These are phyloP conservation scores for Fusarium temperatum DNA, from an alignment of 2,329 filamentous ascomycete genomes.

Conservation along the genomic window DNA sequence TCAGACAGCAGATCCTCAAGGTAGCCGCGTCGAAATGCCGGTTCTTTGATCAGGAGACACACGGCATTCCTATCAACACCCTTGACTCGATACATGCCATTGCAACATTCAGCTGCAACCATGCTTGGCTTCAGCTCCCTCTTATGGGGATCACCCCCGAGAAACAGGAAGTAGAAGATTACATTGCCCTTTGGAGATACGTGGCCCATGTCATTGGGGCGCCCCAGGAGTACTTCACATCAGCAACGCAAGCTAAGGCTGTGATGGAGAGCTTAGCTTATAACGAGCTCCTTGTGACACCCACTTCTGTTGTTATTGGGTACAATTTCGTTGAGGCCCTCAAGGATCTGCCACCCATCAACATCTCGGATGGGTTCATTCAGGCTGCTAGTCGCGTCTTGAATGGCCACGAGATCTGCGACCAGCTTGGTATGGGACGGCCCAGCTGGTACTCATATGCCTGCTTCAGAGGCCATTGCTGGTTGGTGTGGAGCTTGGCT, in stretches of 20 bases:
- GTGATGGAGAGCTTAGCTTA: conserved; percentile 48
- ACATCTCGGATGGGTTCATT: conserved; percentile 43
- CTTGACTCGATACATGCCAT: conserved; percentile 73
- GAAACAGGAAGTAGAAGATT: conserved; percentile 67
- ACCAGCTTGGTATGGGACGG: conserved; percentile 46
- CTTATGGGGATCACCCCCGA: conserved; percentile 69
- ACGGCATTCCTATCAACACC: conserved; percentile 71
- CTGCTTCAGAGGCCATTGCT: conserved; percentile 46
- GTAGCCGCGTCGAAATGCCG: conserved; percentile 57
- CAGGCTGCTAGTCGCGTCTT: conserved; percentile 46
- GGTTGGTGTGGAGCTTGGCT: conserved; percentile 43
- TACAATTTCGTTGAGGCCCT: conserved; percentile 52
- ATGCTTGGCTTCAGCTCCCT: conserved; percentile 70
- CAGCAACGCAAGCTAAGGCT: conserved; percentile 39
- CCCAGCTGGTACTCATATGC: conserved; percentile 43
- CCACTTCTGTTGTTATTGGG: conserved; percentile 47
- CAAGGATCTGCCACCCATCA: conserved; percentile 48
- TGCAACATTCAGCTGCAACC: conserved; percentile 67
- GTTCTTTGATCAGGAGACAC: conserved; percentile 67
- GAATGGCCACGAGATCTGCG: conserved; percentile 50
- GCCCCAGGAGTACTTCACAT: conserved; percentile 40
- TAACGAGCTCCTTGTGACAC: conserved; percentile 47
- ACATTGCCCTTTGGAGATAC: conserved; percentile 65
- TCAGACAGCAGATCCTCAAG: conserved; percentile 69
- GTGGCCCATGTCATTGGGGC: conserved; percentile 45